Percentiles rank a stretch among this genome's conserved stretches.
These are phyloP conservation scores for Akanthomyces muscarius DNA, from an alignment of 2,329 filamentous ascomycete species.

Conservation along the genomic window DNA sequence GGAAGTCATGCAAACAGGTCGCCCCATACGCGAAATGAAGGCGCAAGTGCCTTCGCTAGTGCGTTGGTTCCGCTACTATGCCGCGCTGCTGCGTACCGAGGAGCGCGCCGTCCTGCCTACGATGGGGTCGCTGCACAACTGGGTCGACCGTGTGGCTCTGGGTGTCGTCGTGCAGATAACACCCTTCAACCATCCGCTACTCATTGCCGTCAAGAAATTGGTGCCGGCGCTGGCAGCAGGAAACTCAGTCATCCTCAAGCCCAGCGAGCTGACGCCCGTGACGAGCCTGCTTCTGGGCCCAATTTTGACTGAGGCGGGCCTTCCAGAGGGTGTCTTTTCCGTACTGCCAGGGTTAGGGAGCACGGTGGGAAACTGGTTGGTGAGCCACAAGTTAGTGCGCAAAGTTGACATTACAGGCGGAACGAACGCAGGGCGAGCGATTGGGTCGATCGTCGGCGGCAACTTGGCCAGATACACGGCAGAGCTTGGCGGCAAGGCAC, in stretches of 20 bases:
- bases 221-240: slow-evolving; percentile 57
- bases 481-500: slow-evolving; percentile 68
- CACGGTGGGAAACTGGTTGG: slow-evolving; percentile 50
- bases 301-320: slow-evolving; percentile 61
- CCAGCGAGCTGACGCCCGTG: slow-evolving; percentile 59
- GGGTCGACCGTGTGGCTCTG: slow-evolving; percentile 49
- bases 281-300: slow-evolving; percentile 56
- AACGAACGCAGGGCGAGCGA: slow-evolving; percentile 64
- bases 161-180: slow-evolving; percentile 56
- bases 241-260: slow-evolving; percentile 58
- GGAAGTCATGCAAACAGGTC: slow-evolving; percentile 65
- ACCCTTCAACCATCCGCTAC: slow-evolving; percentile 55
- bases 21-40: slow-evolving; percentile 65
- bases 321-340: slow-evolving; percentile 67
- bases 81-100: slow-evolving; percentile 61
- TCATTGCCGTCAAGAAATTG: slow-evolving; percentile 45
- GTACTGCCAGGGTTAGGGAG: slow-evolving; percentile 54
- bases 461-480: slow-evolving; percentile 68
- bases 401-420: slow-evolving; percentile 75
- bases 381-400: slow-evolving; percentile 47
- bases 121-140: slow-evolving; percentile 55
- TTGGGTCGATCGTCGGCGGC: slow-evolving; percentile 60
- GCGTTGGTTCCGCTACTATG: slow-evolving; percentile 70
- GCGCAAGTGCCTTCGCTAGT: slow-evolving; percentile 63
- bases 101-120: slow-evolving; percentile 65